Evolutionary conservation across 1,284 basidiomycete species (phyloP).

Genomic region (Wolfiporia cocos): DNA sequence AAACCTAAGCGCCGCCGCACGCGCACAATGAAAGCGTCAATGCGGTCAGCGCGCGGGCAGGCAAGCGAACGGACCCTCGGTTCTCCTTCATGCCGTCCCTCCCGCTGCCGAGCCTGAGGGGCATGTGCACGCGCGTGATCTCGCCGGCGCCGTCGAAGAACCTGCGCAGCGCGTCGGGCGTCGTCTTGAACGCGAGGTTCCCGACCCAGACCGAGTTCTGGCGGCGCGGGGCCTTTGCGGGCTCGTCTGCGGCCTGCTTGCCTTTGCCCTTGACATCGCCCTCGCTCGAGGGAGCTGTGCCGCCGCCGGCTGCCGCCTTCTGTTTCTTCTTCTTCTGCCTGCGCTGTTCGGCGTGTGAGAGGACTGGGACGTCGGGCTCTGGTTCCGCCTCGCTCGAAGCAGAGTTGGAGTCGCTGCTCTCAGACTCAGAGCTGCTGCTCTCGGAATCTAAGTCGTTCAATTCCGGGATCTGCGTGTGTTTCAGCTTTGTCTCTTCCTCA

Average conservation of each 20-base stretch:
- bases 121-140: constrained; percentile 72
- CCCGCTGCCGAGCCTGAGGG: constrained; percentile 42
- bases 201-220: constrained; percentile 94
- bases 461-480: background rate
- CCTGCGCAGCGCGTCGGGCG: constrained; percentile 56
- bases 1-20: constrained; percentile 74
- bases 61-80: constrained; percentile 46
- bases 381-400: no score
- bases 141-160: constrained; percentile 75
- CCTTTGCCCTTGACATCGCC: constrained; percentile 37
- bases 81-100: constrained; percentile 45
- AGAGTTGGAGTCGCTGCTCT: no score
- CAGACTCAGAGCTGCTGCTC: no score
- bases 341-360: constrained; percentile 70
- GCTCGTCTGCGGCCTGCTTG: constrained; percentile 22
- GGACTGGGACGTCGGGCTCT: constrained; percentile 37
- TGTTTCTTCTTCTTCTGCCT: constrained; percentile 51
- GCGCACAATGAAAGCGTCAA: background rate
- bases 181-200: constrained; percentile 91
- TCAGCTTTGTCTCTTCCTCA: background rate
- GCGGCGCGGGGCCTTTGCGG: constrained; percentile 36
- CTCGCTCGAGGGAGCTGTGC: constrained; percentile 5
- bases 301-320: constrained; percentile 13
- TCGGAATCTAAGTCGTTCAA: no score
- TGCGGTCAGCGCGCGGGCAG: background rate